Conservation (phyloP, 768 basidiomycete genomes). For the Collybia sordida region DNA sequence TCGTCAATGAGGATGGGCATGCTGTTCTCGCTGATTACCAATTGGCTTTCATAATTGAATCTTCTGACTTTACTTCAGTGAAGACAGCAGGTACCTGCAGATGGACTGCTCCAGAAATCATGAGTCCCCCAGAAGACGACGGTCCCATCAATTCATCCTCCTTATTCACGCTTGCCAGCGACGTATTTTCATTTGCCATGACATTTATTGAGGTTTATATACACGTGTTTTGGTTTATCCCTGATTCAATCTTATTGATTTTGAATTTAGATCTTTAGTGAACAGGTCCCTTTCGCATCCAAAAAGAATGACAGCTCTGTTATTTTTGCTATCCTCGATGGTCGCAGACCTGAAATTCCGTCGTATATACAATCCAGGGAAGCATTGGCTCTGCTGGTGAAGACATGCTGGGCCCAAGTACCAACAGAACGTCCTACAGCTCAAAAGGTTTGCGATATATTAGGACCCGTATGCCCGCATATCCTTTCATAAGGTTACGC, state of each 20-base stretch:
- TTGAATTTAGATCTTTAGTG: conserved; percentile 17
- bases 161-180: conserved; percentile 14
- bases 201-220: conserved; percentile 24
- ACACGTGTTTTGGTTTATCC: neutral
- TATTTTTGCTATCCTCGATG: conserved; percentile 18
- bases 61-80: conserved; percentile 19
- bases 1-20: conserved; percentile 19
- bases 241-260: neutral
- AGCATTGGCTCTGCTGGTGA: too few species aligned
- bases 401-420: too few species aligned
- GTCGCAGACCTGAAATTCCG: conserved; percentile 16
- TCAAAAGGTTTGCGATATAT: too few species aligned
- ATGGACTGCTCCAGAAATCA: conserved; percentile 33
- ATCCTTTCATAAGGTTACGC: too few species aligned
- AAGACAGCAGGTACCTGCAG: conserved; percentile 22
- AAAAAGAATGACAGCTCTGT: conserved; percentile 21
- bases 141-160: conserved; percentile 1
- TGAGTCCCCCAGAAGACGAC: conserved; percentile 16
- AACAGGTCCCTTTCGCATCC: conserved; percentile 13
- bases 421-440: too few species aligned
- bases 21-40: conserved; percentile 27
- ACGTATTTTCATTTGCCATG: conserved; percentile 27
- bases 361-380: neutral
- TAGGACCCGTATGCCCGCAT: too few species aligned
- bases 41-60: conserved; percentile 20